Base-by-base conservation (phyloP, 768 basidiomycete species). In the Lentinus brumalis region DNA sequence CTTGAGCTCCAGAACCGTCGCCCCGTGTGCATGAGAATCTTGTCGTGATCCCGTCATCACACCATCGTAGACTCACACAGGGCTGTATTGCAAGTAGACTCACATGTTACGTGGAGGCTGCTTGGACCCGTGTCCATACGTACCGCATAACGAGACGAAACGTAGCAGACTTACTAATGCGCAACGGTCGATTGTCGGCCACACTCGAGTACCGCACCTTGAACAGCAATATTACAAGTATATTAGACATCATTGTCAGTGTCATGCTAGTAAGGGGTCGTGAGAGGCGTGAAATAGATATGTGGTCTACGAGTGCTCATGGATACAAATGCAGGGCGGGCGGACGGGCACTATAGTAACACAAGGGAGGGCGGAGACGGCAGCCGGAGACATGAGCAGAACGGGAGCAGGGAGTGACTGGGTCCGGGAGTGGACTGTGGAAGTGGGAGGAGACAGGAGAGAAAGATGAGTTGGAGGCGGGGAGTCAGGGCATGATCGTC, bases 271-370 rank as follows among this genome's bases (percentile, higher is more conserved):
- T 45, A 45, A 45, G 44, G 38, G 29, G 38, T 53, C 52, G 52
- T 53, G 15, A 55, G 26, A n/a, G 4, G 18, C 53, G 53, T 55
- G 41, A 44, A 18, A 55, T 55, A 42, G 53, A 55, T 55, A 45
- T 21, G 7, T 11, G 18, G 50, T 39, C 32, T 38, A 53, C 18
- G 35, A 14, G 38, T 53, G 52, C 52, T 55, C 53, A 55, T 55
- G 41, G 53, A 55, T 55, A 55, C 53, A 55, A 32, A 49, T 53
- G 39, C 18, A 39, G 44, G 26, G n/a, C 21, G 44, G 40, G 41
- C 5, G 42, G 21, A 26, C 26, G 26, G 29, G 12, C n/a, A 30
- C 21, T 21, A 55, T 55, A 55, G 53, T 10, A 55, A 55, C 41
- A 55, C 53, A 45, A 49, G 10, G 46, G 14, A 29, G n/a, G 46